Percentiles rank a stretch among this genome's conserved stretches.
Conservation (phyloP, 306 rosid genomes). For the Argentina anserina region DNA sequence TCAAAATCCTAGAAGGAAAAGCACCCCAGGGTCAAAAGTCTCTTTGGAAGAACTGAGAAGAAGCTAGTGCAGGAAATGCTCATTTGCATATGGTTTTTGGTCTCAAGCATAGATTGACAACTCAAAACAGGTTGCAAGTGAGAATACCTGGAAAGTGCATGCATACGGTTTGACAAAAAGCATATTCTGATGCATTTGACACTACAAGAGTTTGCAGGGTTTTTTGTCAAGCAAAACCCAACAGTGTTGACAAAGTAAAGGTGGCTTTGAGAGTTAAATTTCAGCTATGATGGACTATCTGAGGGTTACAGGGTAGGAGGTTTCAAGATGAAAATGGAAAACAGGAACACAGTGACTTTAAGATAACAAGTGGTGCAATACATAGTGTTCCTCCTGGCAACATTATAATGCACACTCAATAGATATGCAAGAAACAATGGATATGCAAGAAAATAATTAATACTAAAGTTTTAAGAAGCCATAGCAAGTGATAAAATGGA, state of each 20-base stretch:
- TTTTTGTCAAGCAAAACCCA: neutral
- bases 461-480: too few species aligned
- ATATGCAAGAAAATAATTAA: neutral
- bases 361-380: neutral
- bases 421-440: neutral
- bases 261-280: neutral
- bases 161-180: neutral
- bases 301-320: too few species aligned
- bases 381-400: neutral
- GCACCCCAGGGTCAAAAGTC: neutral
- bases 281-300: neutral
- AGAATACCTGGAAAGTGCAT: neutral
- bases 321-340: neutral
- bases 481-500: neutral
- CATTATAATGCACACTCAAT: neutral
- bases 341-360: neutral
- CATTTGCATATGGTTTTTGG: neutral
- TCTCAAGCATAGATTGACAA: neutral
- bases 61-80: neutral
- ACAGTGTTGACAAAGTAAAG: neutral
- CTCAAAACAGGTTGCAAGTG: neutral
- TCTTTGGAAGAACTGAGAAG: neutral
- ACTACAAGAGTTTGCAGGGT: neutral
- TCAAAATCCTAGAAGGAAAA: neutral
- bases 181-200: neutral